These are phyloP conservation scores for Sideroxylon spinosum DNA, from an alignment of 179 eudicot genomes.

Conservation along the genomic window DNA sequence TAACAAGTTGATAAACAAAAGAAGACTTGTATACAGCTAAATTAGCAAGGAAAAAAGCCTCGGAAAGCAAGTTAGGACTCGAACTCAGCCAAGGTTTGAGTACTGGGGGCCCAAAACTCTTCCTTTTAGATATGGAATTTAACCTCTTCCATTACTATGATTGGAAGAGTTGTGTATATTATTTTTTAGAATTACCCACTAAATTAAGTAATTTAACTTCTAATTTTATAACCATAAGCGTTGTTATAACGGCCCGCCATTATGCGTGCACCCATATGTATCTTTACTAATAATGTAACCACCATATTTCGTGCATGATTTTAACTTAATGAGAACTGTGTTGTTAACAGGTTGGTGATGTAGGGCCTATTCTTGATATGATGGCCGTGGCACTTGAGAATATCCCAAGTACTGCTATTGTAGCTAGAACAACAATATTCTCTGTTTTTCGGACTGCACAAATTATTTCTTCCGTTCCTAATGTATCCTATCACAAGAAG, in stretches of 20 bases:
- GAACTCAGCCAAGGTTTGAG: no score
- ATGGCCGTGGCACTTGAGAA: slow-evolving; percentile 91
- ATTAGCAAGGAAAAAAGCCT: not conserved
- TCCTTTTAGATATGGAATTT: not conserved
- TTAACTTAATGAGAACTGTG: not conserved
- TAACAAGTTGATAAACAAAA: not conserved
- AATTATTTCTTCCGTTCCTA: slow-evolving; percentile 66
- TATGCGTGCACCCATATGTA: no score
- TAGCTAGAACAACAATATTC: slow-evolving; percentile 60
- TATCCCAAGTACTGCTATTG: slow-evolving; percentile 49
- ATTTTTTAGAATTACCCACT: not conserved
- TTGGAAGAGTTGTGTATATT: not conserved
- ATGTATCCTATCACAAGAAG: slow-evolving; percentile 73
- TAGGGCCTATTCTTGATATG: slow-evolving; percentile 87
- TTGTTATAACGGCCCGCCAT: no score
- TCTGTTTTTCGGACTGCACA: slow-evolving; percentile 72
- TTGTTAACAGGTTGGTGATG: slow-evolving; percentile 75
- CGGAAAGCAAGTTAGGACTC: not conserved
- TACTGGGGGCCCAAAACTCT: not conserved
- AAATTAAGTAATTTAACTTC: not conserved
- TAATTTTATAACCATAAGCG: no score
- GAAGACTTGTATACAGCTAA: not conserved
- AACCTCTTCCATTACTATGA: not conserved
- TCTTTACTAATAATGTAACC: not conserved
- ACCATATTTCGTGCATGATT: not conserved